Percentiles rank a stretch among this genome's conserved stretches.
Conservation (phyloP, 192 early-diverging fungal species). For the Coemansia sp. region DNA sequence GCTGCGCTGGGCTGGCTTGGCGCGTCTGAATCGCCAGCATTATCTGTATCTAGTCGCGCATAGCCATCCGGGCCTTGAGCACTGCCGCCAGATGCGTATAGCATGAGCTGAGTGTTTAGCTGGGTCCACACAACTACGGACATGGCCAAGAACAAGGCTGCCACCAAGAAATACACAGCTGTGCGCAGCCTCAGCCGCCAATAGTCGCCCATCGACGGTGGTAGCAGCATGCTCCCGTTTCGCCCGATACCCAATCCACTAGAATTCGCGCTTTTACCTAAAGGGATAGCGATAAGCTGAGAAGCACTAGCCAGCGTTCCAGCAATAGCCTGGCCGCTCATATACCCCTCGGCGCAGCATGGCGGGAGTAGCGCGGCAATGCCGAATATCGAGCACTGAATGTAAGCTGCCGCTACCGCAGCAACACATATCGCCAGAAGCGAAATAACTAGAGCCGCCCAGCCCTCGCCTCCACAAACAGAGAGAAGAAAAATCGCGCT, state of each 20-base stretch:
- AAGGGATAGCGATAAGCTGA: slow-evolving; percentile 57
- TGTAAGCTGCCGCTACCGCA: slow-evolving; percentile 61
- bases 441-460: slow-evolving; percentile 44
- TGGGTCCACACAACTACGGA: slow-evolving; percentile 34
- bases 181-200: slow-evolving; percentile 22
- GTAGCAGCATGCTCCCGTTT: not conserved
- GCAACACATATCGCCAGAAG: slow-evolving; percentile 55
- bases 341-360: slow-evolving; percentile 66
- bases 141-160: slow-evolving; percentile 33
- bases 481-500: slow-evolving; percentile 51
- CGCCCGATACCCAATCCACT: not conserved
- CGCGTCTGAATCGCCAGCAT: not conserved
- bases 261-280: not conserved
- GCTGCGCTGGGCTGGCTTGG: not conserved
- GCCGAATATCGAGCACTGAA: slow-evolving; percentile 70
- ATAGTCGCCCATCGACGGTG: not conserved
- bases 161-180: slow-evolving; percentile 29
- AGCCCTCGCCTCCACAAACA: slow-evolving; percentile 54
- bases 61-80: not conserved
- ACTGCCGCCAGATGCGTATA: not conserved
- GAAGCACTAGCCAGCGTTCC: slow-evolving; percentile 65
- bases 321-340: slow-evolving; percentile 65
- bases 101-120: slow-evolving; percentile 16
- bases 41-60: not conserved
- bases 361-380: slow-evolving; percentile 64